phyloP scores from a whole-genome alignment of 1,284 basidiomycete species.

The Sporisorium scitamineum region DNA sequence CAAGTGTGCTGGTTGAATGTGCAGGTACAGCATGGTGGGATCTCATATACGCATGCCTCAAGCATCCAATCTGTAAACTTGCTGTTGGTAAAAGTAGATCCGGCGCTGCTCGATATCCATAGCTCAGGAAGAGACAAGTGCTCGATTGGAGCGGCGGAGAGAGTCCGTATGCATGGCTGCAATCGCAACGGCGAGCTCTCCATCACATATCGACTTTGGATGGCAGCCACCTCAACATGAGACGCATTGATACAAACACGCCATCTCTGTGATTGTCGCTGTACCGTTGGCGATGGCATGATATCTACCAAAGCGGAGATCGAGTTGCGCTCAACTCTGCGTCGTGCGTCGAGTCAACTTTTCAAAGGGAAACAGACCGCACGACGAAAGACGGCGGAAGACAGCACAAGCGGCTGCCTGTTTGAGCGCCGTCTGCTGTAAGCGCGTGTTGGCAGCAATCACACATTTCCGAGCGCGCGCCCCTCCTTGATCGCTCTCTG shows the following conservation, averaged over 20 bases:
- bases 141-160: not conserved
- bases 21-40: not conserved
- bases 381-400: no score
- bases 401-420: not conserved
- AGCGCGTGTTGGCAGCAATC: not conserved
- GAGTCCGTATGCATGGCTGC: no score
- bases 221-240: no score
- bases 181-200: no score
- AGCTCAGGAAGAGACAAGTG: not conserved
- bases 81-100: not conserved
- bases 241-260: no score
- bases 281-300: no score
- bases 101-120: not conserved
- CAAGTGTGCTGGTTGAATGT: not conserved
- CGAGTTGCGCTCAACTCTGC: not conserved
- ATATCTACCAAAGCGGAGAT: no score
- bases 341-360: not conserved
- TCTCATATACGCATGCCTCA: slow-evolving; percentile 1
- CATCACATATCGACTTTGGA: no score
- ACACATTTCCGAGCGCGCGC: not conserved
- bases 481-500: not conserved
- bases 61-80: not conserved
- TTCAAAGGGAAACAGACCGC: not conserved
- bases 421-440: not conserved
- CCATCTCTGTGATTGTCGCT: no score